phyloP scores from a whole-genome alignment of 2,329 filamentous ascomycete genomes.

The Fusarium sulawesiense region DNA sequence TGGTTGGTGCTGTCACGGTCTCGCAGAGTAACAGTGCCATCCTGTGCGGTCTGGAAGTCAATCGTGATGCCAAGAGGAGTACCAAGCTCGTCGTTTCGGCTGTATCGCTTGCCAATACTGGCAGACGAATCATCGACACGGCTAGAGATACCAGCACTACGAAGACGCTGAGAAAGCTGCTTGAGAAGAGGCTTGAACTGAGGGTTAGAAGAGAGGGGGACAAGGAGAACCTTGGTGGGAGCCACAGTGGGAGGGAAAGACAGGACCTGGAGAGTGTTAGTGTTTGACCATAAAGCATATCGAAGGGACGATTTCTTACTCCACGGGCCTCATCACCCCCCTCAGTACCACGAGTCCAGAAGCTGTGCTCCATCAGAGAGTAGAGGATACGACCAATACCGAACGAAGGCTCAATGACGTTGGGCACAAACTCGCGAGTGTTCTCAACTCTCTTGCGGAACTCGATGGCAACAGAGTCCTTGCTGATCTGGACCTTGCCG shows the following conservation, averaged over 20 bases:
- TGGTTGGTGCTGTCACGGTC: conserved; percentile 93
- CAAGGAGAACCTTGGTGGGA: conserved; percentile 94
- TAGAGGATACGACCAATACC: conserved; percentile 96
- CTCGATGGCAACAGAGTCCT: conserved; percentile 85
- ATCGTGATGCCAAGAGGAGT: conserved; percentile 94
- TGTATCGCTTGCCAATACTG: conserved; percentile 94
- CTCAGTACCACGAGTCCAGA: conserved; percentile 81
- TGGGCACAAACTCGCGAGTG: conserved; percentile 90
- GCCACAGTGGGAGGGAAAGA: conserved; percentile 74
- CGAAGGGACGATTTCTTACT: conserved; percentile 67
- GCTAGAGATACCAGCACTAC: conserved; percentile 81
- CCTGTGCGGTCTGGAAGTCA: conserved; percentile 94
- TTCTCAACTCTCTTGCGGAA: conserved; percentile 86
- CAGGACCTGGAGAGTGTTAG: conserved; percentile 57
- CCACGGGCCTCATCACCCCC: conserved; percentile 80
- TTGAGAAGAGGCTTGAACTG: conserved; percentile 83
- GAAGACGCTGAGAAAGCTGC: conserved; percentile 79
- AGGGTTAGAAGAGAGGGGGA: conserved; percentile 84
- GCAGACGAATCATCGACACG: conserved; percentile 91
- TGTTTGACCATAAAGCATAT: background rate
- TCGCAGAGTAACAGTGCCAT: conserved; percentile 85
- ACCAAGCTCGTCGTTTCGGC: conserved; percentile 94
- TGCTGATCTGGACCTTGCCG: conserved; percentile 82
- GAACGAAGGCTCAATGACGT: conserved; percentile 97
- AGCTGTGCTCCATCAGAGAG: conserved; percentile 91